Evolutionary conservation across 371 early-diverging fungal species (phyloP).

Genomic region (Smittium culicis): DNA sequence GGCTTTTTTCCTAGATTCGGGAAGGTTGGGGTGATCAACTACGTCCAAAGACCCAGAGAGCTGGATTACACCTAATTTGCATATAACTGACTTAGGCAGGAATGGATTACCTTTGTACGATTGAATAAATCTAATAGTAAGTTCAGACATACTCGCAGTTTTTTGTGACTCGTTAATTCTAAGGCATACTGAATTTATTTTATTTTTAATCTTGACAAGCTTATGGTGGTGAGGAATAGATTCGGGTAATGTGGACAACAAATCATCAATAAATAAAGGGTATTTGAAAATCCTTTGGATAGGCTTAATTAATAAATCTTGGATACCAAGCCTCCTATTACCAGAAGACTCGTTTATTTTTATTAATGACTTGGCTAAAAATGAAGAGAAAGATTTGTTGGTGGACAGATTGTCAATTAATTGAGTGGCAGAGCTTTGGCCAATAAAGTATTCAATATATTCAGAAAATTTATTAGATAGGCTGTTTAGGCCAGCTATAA

Average conservation of each 20-base stretch:
- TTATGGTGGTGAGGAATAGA: conserved; percentile 56
- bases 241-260: conserved; percentile 55
- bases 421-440: background rate
- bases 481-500: background rate
- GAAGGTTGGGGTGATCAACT: conserved; percentile 1
- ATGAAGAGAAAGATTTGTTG: conserved; percentile 4
- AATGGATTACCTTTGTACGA: background rate
- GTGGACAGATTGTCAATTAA: background rate
- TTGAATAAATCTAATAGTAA: conserved; percentile 7
- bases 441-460: conserved; percentile 9
- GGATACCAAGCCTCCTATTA: conserved; percentile 40
- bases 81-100: conserved; percentile 1
- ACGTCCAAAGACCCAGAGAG: conserved; percentile 10
- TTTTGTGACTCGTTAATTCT: conserved; percentile 8
- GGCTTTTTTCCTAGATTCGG: background rate
- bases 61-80: conserved; percentile 1
- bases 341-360: conserved; percentile 1
- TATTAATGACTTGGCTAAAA: background rate
- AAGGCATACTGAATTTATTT: background rate
- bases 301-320: conserved; percentile 86
- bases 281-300: conserved; percentile 96
- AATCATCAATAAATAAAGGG: conserved; percentile 59
- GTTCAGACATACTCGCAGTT: background rate
- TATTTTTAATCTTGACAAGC: conserved; percentile 32
- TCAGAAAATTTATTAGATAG: background rate